Evolutionary conservation across 2,329 filamentous ascomycete genomes (phyloP).

Genomic region (Fusarium drepaniforme): DNA sequence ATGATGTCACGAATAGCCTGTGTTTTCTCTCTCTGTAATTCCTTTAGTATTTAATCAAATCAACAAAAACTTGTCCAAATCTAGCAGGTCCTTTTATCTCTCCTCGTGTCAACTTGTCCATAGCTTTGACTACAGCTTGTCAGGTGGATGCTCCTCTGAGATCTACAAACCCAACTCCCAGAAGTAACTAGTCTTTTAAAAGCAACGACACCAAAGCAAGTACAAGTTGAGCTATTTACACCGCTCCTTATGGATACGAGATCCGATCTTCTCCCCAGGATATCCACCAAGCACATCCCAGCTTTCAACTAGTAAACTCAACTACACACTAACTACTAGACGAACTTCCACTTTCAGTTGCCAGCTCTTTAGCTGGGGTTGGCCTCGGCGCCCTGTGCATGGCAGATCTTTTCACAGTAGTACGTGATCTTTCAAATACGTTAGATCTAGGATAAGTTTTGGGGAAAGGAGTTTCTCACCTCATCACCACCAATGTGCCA

Average conservation of each 20-base stretch:
- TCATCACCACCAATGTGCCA: constrained; percentile 37
- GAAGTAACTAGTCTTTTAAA: background rate
- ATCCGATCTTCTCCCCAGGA: background rate
- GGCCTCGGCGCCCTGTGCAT: constrained; percentile 15
- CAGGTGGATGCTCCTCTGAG: background rate
- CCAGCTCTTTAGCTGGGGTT: constrained; percentile 1
- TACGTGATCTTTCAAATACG: constrained; percentile 11
- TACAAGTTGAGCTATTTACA: background rate
- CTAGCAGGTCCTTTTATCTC: background rate
- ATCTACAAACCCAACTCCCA: background rate
- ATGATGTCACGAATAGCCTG: constrained; percentile 25
- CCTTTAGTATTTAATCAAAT: constrained; percentile 29
- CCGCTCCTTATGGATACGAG: background rate
- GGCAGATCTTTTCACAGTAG: constrained; percentile 18
- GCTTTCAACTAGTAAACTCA: constrained; percentile 1
- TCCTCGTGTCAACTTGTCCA: background rate
- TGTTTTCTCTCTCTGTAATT: constrained; percentile 13
- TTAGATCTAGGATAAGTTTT: background rate
- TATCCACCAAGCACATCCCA: background rate
- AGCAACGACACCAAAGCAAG: background rate
- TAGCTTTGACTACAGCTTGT: background rate
- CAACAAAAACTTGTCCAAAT: constrained; percentile 8
- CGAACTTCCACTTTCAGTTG: background rate
- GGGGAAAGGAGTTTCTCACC: constrained; percentile 12
- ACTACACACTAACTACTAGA: background rate